A percentile compares a stretch with the other conserved stretches of the same genome.
phyloP scores from a whole-genome alignment of 192 early-diverging fungal genomes.

The Linnemannia hyalina region DNA sequence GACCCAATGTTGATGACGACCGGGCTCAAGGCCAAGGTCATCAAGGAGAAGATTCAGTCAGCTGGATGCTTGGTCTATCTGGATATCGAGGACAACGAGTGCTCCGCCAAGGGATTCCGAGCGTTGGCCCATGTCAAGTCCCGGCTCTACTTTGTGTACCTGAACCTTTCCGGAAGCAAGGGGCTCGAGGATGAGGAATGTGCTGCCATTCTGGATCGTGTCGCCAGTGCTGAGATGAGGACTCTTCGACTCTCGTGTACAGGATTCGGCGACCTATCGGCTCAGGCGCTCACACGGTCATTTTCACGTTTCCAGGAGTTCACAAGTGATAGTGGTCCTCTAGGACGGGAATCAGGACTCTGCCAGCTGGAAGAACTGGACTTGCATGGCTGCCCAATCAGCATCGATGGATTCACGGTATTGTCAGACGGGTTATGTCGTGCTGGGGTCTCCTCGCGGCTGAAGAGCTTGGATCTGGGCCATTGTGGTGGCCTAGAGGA shows the following conservation, averaged over 20 bases:
- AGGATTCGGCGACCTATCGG: constrained; percentile 40
- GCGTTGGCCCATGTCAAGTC: constrained; percentile 34
- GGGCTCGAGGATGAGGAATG: constrained; percentile 31
- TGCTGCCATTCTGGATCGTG: constrained; percentile 26
- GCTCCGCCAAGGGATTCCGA: constrained; percentile 37
- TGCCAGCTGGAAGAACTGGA: constrained; percentile 43
- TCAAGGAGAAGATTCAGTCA: constrained; percentile 18
- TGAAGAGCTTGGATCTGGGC: constrained; percentile 36
- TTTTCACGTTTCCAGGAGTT: neutral
- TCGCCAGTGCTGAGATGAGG: constrained; percentile 27
- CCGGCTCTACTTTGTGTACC: constrained; percentile 26
- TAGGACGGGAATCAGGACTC: neutral
- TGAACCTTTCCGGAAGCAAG: constrained; percentile 38
- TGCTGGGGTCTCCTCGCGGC: constrained; percentile 1
- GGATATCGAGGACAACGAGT: constrained; percentile 48
- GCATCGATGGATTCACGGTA: constrained; percentile 18
- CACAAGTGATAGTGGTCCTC: neutral
- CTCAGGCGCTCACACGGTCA: constrained; percentile 14
- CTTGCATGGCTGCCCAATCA: constrained; percentile 39
- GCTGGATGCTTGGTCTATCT: constrained; percentile 40
- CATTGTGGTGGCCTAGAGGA: constrained; percentile 34
- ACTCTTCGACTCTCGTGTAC: constrained; percentile 37
- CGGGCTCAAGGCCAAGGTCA: neutral
- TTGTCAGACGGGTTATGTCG: constrained; percentile 6
- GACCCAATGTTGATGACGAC: neutral